Base-by-base conservation (phyloP, 495 filamentous ascomycete species). In the Aspergillus heteromorphus region DNA sequence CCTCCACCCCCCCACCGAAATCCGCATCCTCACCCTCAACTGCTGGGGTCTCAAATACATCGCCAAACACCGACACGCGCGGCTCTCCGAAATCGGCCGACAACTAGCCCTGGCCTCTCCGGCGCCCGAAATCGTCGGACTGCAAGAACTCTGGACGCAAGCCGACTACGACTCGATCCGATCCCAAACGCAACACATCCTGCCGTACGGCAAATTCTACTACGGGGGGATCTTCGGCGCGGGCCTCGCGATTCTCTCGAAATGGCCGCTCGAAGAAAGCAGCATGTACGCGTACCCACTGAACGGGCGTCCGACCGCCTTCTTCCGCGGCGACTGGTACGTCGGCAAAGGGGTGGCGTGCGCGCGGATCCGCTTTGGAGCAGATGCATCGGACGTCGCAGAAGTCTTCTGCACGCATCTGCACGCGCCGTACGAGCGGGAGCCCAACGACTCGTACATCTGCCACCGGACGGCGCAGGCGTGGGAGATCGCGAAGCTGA, bases 171-270 rank as follows among this genome's bases (percentile, higher is more conserved):
- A 82, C 31, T 83, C 77, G 65, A 91, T 98, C 57, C 88, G 88
- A 27, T 67, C 79, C 18, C 79, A 87, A 54, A 96, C 91, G 0
- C 76, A 76, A 41, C 73, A 87, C 56, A 76, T 93, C 41, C 80
- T 97, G n/a, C 93, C 93, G 1, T 88, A 95, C 66, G 91, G 84
- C 27, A 98, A 98, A 69, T 96, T 92, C 74, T 98, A 96, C 75
- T 81, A 84, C 61, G 87, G 87, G 59, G 93, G 90, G 20, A 86
- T 88, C 31, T 91, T 96, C 61, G 92, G 93, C 21, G 88, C 86
- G 34, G 93, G 93, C 2, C 75, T 98, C 23, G 95, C 85, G 16
- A 96, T 98, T 53, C 76, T 98, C n/a, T 95, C 89, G 11, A 82
- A 83, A 79, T 97, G 89, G 91, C 93, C 92, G n/a, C 90, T 98